Conservation (phyloP, 176 grass and related monocot genomes). For the Metroxylon sagu region DNA sequence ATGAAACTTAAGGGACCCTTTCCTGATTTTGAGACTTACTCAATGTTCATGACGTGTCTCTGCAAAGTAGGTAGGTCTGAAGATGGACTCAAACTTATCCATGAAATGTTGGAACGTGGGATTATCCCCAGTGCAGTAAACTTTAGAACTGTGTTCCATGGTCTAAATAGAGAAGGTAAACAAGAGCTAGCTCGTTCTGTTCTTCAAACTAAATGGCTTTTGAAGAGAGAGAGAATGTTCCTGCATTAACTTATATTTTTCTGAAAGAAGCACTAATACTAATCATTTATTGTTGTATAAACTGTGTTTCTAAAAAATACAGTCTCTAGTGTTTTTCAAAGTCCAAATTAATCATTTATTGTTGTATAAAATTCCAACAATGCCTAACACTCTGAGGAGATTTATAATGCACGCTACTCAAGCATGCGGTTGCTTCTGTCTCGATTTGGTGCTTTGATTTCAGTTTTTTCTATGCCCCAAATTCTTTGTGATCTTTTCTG, state of each 20-base stretch:
- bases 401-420: no score
- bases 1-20: slow-evolving; percentile 79
- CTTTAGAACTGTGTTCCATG: slow-evolving; percentile 62
- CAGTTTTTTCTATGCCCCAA: no score
- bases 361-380: no score
- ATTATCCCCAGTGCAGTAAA: slow-evolving; percentile 76
- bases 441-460: no score
- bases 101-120: slow-evolving; percentile 53
- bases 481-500: no score
- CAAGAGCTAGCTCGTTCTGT: slow-evolving; percentile 46
- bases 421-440: no score
- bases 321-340: no score
- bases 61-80: slow-evolving; percentile 68
- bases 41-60: slow-evolving; percentile 76
- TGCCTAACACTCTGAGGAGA: no score
- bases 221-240: slow-evolving; percentile 55
- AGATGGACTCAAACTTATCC: slow-evolving; percentile 45
- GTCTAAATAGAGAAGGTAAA: slow-evolving; percentile 77
- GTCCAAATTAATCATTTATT: no score
- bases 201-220: slow-evolving; percentile 54
- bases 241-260: slow-evolving; percentile 14
- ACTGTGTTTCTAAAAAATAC: no score
- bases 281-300: no score
- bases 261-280: no score
- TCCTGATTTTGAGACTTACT: slow-evolving; percentile 79